phyloP scores from a whole-genome alignment of 1,284 basidiomycete species.

The Puccinia coronata region DNA sequence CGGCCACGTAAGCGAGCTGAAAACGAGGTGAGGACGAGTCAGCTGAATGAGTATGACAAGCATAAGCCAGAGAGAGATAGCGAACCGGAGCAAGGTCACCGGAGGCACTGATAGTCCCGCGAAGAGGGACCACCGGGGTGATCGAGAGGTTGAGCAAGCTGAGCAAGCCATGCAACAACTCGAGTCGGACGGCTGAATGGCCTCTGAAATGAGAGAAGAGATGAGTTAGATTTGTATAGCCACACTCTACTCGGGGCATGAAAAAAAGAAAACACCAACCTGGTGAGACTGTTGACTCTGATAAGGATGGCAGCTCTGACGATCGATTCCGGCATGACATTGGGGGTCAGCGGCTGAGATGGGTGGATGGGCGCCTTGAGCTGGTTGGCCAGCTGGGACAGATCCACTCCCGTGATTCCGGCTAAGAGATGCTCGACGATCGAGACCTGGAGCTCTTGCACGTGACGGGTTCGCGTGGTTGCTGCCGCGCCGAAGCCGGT shows the following conservation, averaged over 20 bases:
- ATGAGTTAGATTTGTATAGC: neutral
- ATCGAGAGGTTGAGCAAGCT: constrained; percentile 72
- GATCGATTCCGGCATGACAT: constrained; percentile 80
- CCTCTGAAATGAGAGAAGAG: constrained; percentile 59
- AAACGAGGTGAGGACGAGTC: constrained; percentile 60
- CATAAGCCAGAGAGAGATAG: neutral
- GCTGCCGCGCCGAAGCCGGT: constrained; percentile 60
- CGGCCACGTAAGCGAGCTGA: constrained; percentile 81
- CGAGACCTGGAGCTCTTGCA: constrained; percentile 70
- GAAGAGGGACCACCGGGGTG: constrained; percentile 77
- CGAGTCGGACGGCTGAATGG: constrained; percentile 79
- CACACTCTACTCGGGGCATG: neutral
- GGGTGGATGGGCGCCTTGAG: constrained; percentile 8
- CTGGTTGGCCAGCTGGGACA: constrained; percentile 53
- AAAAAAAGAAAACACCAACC: constrained; percentile 55
- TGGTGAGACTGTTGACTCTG: constrained; percentile 79
- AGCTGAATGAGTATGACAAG: constrained; percentile 40
- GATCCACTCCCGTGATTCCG: constrained; percentile 67
- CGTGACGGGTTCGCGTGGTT: constrained; percentile 71
- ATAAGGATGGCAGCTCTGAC: constrained; percentile 84
- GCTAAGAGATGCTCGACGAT: constrained; percentile 76
- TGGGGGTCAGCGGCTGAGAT: constrained; percentile 61
- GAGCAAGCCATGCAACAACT: constrained; percentile 76
- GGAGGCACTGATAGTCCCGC: constrained; percentile 77
- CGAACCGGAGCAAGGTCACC: constrained; percentile 62